These are phyloP conservation scores for Chenopodium album DNA, from an alignment of 148 eudicot genomes.

Conservation along the genomic window DNA sequence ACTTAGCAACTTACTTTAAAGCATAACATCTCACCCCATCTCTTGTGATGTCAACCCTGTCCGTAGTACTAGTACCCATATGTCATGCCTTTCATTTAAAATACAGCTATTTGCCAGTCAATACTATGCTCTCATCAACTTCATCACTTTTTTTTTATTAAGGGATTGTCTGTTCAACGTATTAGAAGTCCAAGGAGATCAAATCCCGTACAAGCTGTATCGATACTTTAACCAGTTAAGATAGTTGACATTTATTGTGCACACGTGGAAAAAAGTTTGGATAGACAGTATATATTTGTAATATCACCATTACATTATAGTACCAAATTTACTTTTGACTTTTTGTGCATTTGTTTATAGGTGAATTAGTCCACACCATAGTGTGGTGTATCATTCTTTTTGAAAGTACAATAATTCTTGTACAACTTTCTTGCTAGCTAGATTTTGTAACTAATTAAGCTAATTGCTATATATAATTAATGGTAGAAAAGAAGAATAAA, in stretches of 20 bases:
- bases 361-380: background rate
- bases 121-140: background rate
- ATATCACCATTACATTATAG: background rate
- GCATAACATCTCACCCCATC: background rate
- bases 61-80: no score
- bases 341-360: background rate
- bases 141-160: background rate
- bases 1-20: background rate
- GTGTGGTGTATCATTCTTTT: background rate
- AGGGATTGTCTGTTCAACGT: background rate
- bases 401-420: background rate
- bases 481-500: background rate
- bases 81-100: background rate
- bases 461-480: background rate
- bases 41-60: background rate
- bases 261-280: no score
- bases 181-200: background rate
- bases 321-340: no score
- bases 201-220: background rate
- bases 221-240: no score
- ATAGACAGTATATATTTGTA: no score
- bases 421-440: background rate
- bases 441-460: background rate
- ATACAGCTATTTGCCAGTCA: constrained; percentile 1
- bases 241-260: no score